phyloP scores from a whole-genome alignment of 345 rosid species.

The Geranium brycei region DNA sequence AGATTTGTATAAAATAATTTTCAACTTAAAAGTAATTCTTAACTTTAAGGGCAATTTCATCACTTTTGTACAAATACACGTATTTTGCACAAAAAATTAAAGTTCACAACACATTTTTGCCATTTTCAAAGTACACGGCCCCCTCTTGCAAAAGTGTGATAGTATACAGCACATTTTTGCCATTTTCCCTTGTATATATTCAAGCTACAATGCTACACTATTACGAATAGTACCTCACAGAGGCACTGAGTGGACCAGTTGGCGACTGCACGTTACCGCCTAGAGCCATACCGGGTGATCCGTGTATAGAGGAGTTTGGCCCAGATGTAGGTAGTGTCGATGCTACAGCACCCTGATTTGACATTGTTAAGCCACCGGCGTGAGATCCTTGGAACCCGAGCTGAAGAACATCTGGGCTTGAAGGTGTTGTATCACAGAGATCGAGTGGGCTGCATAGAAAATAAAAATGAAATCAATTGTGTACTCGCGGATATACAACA shows the following conservation, averaged over 20 bases:
- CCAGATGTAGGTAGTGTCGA: slow-evolving; percentile 44
- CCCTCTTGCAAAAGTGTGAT: too few species aligned
- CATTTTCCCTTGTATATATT: neutral
- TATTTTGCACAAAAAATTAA: too few species aligned
- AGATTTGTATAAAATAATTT: too few species aligned
- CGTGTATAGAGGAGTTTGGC: slow-evolving; percentile 49
- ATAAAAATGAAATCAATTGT: neutral
- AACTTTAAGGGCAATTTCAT: too few species aligned
- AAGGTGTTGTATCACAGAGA: slow-evolving; percentile 53
- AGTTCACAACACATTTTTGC: too few species aligned
- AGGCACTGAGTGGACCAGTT: slow-evolving; percentile 45
- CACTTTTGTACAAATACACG: too few species aligned
- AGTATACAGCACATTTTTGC: too few species aligned
- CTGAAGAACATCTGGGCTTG: slow-evolving; percentile 51
- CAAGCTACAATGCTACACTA: slow-evolving; percentile 5
- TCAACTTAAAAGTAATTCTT: too few species aligned
- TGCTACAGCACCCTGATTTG: slow-evolving; percentile 56
- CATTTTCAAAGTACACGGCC: too few species aligned
- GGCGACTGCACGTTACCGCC: slow-evolving; percentile 46
- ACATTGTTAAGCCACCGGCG: slow-evolving; percentile 34
- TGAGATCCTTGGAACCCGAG: slow-evolving; percentile 54
- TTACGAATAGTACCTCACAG: slow-evolving; percentile 46
- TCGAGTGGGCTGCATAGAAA: slow-evolving; percentile 69
- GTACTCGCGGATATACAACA: neutral
- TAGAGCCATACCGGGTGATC: slow-evolving; percentile 47